Base-by-base conservation (phyloP, 345 rosid genomes). In the Gossypium rotundifolium region DNA sequence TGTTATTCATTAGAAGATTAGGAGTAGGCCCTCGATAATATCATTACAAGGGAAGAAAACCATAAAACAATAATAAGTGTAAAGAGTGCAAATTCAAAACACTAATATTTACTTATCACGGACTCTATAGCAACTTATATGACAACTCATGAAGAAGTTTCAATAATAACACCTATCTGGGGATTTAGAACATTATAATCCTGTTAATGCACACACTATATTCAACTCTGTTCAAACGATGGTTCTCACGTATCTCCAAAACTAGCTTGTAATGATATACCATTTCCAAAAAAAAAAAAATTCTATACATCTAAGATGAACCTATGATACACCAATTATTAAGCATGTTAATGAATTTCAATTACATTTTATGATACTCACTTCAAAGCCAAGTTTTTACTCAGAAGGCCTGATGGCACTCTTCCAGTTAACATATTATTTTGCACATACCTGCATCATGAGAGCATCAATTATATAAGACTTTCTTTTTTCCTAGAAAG, bases 381-480 rank as follows among this genome's bases (percentile, higher is more conserved):
- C 99, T 96, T 88, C 33, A 90, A 66, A 82, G 75, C 72, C 78
- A 89, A 54, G 70, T 79, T 72, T 77, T 86, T 86, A 66, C 74
- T 74, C 65, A 80, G 82, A 72, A 88, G 83, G 76, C 85, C 81
- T 1, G 93, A 84, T 48, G 99, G 99, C 74, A 93, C 82, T 16
- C 55, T 86, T 78, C 98, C 99, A 1, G 97, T 80, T 76, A 96
- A 79, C 88, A 77, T 73, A 79, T 96, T 96, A 73, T 91, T 91
- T 79, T 96, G 98, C 84, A 96, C 80, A 48, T 90, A 84, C 87
- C 99, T 96, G 88, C 84, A 83, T 80, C 76, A 70, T 59, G 71
- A 82, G 68, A 77, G 70, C 65, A 60, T 77, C 75, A 71, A 73
- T 79, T 68, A 74, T 14, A 59, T 77, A 75, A 53, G 58, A 71